Evolutionary conservation across 2,329 filamentous ascomycete genomes (phyloP).

Genomic region (Neonectria sp.): DNA sequence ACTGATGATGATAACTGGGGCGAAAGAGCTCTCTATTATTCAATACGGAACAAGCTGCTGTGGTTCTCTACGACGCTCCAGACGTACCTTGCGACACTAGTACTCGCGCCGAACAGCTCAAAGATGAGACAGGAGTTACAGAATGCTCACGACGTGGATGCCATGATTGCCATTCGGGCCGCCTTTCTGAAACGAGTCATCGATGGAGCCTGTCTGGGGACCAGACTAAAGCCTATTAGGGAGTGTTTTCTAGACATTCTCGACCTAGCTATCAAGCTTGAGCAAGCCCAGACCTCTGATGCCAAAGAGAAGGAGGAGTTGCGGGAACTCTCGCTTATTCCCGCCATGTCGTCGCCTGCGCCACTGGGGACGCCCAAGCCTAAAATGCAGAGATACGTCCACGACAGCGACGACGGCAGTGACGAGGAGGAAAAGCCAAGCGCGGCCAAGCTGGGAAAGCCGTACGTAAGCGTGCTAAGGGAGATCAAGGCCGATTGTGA

Average conservation of each 20-base stretch:
- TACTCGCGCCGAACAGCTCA: constrained; percentile 73
- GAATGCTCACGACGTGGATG: constrained; percentile 80
- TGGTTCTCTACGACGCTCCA: constrained; percentile 85
- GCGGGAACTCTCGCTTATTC: constrained; percentile 53
- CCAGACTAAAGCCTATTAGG: constrained; percentile 78
- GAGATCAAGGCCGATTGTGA: constrained; percentile 76
- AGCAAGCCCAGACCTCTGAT: constrained; percentile 68
- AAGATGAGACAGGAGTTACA: constrained; percentile 71
- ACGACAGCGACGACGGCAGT: constrained; percentile 49
- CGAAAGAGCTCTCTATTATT: constrained; percentile 68
- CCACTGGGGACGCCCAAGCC: constrained; percentile 38
- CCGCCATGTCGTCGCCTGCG: constrained; percentile 35
- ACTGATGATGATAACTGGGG: constrained; percentile 54
- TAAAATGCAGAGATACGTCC: constrained; percentile 45
- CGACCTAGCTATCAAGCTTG: constrained; percentile 80
- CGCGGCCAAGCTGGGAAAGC: constrained; percentile 47
- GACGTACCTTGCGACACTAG: constrained; percentile 82
- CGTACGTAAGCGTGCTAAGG: constrained; percentile 67
- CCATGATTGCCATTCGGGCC: constrained; percentile 81
- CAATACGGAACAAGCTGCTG: constrained; percentile 77
- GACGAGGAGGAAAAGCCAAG: constrained; percentile 49
- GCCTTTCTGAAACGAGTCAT: constrained; percentile 74
- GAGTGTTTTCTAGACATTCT: constrained; percentile 82
- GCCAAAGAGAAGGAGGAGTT: constrained; percentile 51
- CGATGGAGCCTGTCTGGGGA: constrained; percentile 78